phyloP scores from a whole-genome alignment of 2,329 filamentous ascomycete genomes.

The Colletotrichum noveboracense region DNA sequence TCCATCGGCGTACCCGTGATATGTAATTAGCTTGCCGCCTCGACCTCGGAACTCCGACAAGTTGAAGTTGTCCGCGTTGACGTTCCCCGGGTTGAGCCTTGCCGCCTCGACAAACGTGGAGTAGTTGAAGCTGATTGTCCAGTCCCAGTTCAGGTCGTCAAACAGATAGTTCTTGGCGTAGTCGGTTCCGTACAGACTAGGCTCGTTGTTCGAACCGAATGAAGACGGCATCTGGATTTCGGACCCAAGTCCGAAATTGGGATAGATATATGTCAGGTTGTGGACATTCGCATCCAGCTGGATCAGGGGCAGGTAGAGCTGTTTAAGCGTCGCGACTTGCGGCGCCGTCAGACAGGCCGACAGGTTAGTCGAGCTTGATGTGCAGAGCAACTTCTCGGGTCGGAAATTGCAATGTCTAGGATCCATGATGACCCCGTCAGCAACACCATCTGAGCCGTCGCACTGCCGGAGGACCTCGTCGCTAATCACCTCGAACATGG shows the following conservation, averaged over 20 bases:
- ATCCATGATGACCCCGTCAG: slow-evolving; percentile 50
- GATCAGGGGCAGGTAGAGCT: slow-evolving; percentile 35
- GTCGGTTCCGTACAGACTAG: slow-evolving; percentile 26
- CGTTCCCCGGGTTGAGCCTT: slow-evolving; percentile 38
- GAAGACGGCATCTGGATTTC: slow-evolving; percentile 34
- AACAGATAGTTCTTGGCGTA: slow-evolving; percentile 46
- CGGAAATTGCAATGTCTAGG: slow-evolving; percentile 46
- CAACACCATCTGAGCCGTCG: slow-evolving; percentile 51
- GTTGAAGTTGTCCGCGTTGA: slow-evolving; percentile 44
- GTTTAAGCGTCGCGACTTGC: slow-evolving; percentile 41
- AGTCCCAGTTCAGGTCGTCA: slow-evolving; percentile 42
- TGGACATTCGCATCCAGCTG: slow-evolving; percentile 24
- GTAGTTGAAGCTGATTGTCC: slow-evolving; percentile 37
- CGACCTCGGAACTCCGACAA: slow-evolving; percentile 41
- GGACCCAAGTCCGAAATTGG: slow-evolving; percentile 52
- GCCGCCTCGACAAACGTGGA: slow-evolving; percentile 26
- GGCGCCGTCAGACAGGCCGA: slow-evolving; percentile 44
- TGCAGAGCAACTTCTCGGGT: slow-evolving; percentile 41
- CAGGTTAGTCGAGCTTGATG: slow-evolving; percentile 25
- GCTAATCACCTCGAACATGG: slow-evolving; percentile 11
- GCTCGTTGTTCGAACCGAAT: slow-evolving; percentile 23
- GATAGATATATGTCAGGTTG: slow-evolving; percentile 37
- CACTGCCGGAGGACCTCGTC: slow-evolving; percentile 50
- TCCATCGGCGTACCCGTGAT: slow-evolving; percentile 49
- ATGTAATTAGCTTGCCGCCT: slow-evolving; percentile 50